Conservation (phyloP, 75 land plant genomes). For the Pseudotsuga menziesii region DNA sequence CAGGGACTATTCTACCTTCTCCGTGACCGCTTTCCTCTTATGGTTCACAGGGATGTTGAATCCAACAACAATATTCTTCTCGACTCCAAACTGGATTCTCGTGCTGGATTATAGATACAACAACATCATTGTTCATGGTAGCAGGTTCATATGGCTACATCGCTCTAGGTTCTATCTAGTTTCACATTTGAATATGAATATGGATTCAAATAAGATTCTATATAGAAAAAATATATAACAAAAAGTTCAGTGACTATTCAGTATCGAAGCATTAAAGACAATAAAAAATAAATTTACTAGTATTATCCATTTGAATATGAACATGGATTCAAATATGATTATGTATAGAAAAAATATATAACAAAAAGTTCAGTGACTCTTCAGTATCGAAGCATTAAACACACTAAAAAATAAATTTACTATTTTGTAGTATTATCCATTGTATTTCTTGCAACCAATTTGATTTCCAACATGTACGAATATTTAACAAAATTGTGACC, state of each 20-base stretch:
- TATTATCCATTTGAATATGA: background rate
- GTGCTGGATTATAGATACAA: slow-evolving; percentile 48
- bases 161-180: slow-evolving; percentile 57
- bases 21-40: slow-evolving; percentile 72
- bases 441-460: background rate
- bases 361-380: too few species aligned
- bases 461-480: background rate
- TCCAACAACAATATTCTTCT: slow-evolving; percentile 77
- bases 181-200: background rate
- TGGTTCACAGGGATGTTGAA: slow-evolving; percentile 78
- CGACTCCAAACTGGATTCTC: slow-evolving; percentile 65
- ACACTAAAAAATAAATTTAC: too few species aligned
- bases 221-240: too few species aligned
- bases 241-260: too few species aligned
- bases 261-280: too few species aligned
- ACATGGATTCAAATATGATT: background rate
- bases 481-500: too few species aligned
- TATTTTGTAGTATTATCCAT: too few species aligned
- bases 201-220: background rate
- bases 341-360: too few species aligned
- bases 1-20: slow-evolving; percentile 79
- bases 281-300: too few species aligned
- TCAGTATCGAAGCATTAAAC: too few species aligned
- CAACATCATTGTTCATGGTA: slow-evolving; percentile 67
- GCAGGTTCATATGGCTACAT: slow-evolving; percentile 91